Conservation (phyloP, 768 basidiomycete genomes). For the Steccherinum ochraceum region DNA sequence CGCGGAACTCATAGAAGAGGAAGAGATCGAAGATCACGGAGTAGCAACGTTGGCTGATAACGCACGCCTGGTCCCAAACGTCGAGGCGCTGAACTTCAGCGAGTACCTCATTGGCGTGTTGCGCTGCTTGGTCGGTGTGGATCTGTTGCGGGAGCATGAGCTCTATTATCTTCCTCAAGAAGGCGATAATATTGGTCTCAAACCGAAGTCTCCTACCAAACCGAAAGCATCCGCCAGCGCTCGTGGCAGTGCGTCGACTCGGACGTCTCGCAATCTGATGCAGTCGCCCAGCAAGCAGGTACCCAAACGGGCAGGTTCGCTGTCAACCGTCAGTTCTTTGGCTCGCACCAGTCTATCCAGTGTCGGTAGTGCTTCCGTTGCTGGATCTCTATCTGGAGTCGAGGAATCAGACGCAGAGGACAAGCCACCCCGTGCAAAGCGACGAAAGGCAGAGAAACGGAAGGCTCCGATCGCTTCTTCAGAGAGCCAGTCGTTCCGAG, state of each 20-base stretch:
- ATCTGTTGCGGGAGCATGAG: constrained; percentile 58
- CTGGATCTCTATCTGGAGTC: constrained; percentile 6
- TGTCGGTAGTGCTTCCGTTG: background rate
- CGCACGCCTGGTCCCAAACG: constrained; percentile 34
- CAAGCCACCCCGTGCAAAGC: constrained; percentile 12
- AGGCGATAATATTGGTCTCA: constrained; percentile 28
- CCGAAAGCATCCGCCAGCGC: background rate
- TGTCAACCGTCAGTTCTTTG: constrained; percentile 1
- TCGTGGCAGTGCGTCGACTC: background rate
- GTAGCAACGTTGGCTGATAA: constrained; percentile 44
- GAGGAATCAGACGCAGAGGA: constrained; percentile 4
- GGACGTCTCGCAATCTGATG: background rate
- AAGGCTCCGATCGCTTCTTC: background rate
- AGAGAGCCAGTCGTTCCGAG: constrained; percentile 1
- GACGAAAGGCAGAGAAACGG: background rate
- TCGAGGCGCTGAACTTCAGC: constrained; percentile 46
- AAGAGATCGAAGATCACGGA: constrained; percentile 57
- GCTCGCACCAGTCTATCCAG: constrained; percentile 1
- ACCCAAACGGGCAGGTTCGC: constrained; percentile 1
- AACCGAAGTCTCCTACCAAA: constrained; percentile 1
- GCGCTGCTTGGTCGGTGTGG: constrained; percentile 57
- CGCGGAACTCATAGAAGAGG: constrained; percentile 44
- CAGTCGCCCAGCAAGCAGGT: background rate
- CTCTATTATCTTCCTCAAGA: constrained; percentile 54
- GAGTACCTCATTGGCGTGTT: constrained; percentile 49